Percentiles rank a stretch among this genome's conserved stretches.
These are phyloP conservation scores for Hypoxylon fragiforme DNA, from an alignment of 495 filamentous ascomycete genomes.

Conservation along the genomic window DNA sequence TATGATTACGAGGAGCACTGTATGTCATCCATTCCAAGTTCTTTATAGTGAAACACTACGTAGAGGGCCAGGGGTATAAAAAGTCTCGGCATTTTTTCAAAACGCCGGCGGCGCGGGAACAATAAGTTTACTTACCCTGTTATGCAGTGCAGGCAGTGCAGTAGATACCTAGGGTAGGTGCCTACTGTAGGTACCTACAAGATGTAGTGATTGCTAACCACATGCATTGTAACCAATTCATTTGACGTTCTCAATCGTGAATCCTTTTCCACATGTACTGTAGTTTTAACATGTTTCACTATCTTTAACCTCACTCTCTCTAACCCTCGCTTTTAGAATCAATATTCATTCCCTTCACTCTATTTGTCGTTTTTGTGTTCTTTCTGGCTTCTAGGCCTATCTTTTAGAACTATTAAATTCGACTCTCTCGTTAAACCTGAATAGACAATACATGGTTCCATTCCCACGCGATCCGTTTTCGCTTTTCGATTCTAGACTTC, in stretches of 20 bases:
- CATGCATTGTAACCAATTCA: no score
- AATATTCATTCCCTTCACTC: conserved; percentile 3
- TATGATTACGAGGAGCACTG: not conserved
- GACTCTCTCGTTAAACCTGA: conserved; percentile 3
- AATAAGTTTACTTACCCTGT: not conserved
- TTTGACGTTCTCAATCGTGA: no score
- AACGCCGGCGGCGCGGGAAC: conserved; percentile 16
- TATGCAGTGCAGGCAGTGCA: no score
- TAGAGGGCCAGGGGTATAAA: not conserved
- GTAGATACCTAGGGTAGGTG: no score
- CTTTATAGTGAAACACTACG: not conserved
- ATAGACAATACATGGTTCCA: conserved; percentile 14
- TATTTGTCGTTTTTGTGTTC: conserved; percentile 6
- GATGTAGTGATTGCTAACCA: no score
- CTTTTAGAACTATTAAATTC: not conserved
- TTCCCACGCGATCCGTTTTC: conserved; percentile 19
- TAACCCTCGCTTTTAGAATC: not conserved
- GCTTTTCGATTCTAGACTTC: not conserved
- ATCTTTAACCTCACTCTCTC: no score
- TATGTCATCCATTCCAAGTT: not conserved
- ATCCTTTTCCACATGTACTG: not conserved
- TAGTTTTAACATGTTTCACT: no score
- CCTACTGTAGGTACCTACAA: no score
- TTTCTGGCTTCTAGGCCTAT: not conserved
- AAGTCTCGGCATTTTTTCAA: conserved; percentile 12